A percentile compares a stretch with the other conserved stretches of the same genome.
These are phyloP conservation scores for Scheffersomyces quercinus DNA, from an alignment of 1,139 yeast genomes.

Conservation along the genomic window DNA sequence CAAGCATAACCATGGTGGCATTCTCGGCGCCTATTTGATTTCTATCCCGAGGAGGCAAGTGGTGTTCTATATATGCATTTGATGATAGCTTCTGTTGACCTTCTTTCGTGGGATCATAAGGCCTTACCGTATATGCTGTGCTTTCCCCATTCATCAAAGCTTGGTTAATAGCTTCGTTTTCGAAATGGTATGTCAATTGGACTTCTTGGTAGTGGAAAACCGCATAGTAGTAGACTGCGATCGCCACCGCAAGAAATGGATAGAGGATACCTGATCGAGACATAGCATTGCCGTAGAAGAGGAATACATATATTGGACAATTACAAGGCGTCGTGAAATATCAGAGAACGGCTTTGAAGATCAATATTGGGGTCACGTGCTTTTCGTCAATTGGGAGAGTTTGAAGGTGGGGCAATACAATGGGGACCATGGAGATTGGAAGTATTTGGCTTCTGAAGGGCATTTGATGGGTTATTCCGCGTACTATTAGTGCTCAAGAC, in stretches of 20 bases:
- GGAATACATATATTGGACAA: no score
- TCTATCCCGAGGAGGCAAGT: conserved; percentile 30
- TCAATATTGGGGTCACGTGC: no score
- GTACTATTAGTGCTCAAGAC: no score
- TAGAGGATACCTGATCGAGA: background rate
- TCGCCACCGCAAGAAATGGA: conserved; percentile 3
- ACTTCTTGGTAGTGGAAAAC: conserved; percentile 1
- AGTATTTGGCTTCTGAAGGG: no score
- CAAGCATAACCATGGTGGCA: conserved; percentile 52
- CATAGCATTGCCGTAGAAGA: background rate
- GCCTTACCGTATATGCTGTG: background rate
- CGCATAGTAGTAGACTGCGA: conserved; percentile 8
- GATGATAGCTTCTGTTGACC: conserved; percentile 38
- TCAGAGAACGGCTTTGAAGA: no score
- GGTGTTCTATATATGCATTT: conserved; percentile 40
- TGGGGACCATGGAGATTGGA: no score
- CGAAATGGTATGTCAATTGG: no score
- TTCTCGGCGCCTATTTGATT: conserved; percentile 46
- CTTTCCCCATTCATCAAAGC: background rate
- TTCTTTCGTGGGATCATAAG: conserved; percentile 8
- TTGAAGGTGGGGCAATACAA: no score
- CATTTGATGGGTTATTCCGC: no score
- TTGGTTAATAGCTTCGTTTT: background rate
- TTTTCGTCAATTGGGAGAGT: no score
- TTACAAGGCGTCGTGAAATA: no score